Conservation (phyloP, 768 basidiomycete species). For the Hericium rajendrae region DNA sequence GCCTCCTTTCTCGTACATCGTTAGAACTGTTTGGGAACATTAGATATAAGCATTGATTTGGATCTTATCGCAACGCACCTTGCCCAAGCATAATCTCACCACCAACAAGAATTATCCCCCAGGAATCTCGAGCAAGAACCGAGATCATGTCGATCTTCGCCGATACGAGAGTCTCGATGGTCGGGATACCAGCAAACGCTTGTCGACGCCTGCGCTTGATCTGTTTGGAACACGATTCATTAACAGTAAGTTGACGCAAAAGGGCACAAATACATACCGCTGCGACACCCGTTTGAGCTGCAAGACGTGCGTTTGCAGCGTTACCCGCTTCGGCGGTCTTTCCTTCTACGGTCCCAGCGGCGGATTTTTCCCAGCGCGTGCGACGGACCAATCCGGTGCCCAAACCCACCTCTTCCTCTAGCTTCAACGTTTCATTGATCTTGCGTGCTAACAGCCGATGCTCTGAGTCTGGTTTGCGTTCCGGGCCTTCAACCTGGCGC, state of each 20-base stretch:
- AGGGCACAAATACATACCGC: background rate
- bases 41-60: background rate
- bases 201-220: background rate
- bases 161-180: background rate
- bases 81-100: background rate
- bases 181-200: background rate
- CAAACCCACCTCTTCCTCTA: background rate
- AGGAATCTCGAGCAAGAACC: background rate
- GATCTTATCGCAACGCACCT: background rate
- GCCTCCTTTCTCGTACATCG: background rate
- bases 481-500: too few relatives aligned
- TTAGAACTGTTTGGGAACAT: background rate
- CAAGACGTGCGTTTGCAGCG: background rate
- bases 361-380: background rate
- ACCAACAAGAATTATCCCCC: background rate
- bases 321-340: too few relatives aligned
- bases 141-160: background rate
- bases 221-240: background rate
- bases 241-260: background rate
- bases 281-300: background rate
- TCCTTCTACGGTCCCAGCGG: background rate
- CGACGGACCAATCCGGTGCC: background rate
- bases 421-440: background rate
- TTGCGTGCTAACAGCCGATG: background rate
- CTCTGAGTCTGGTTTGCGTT: background rate